Base-by-base conservation (phyloP, 148 eudicot species). In the Rhododendron ferrugineum region DNA sequence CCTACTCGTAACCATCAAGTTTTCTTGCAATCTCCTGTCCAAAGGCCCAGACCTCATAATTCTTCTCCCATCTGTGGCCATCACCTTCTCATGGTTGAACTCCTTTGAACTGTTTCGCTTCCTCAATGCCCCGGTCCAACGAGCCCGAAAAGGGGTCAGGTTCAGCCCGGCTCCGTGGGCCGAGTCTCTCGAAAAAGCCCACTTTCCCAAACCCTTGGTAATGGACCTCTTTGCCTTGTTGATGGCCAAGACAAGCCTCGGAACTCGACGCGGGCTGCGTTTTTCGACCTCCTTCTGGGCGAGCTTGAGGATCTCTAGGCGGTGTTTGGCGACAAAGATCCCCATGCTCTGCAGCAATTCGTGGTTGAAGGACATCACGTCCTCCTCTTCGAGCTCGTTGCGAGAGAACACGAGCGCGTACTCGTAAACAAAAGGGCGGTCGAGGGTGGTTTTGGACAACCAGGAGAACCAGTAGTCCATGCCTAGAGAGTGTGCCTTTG, bases 341-440 rank as follows among this genome's bases (percentile, higher is more conserved):
- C 92, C 92, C 83, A 90, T 37, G 82, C 91, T 89, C 32, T 87
- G 89, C 2, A 90, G 92, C 28, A 90, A 90, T 14, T 90, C 92
- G 54, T 90, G 90, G 84, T 86, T 89, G 89, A 90, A 90, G 84
- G 86, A 47, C 26, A n/a, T 3, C n/a, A 87, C 1, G 22, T 90
- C 91, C 28, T 89, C 91, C 62, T 84, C 78, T 49, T 86, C 80
- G 16, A 90, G 89, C 91, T 90, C 88, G 47, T 89, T 89, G 26
- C 87, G 85, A 0, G 86, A 70, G 62, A 90, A 87, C 7, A 52
- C 13, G 10, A 88, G 78, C 0, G 88, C 88, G 46, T 90, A 90
- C 58, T 90, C 88, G 54, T 87, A 86, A 0, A 73, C 32, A 15
- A 82, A 79, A 0, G 82, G 1, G 20, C 87, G 89, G 28, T 90